A percentile compares a stretch with the other conserved stretches of the same genome.
These are phyloP conservation scores for Fusarium liriodendri DNA, from an alignment of 2,329 filamentous ascomycete genomes.

Conservation along the genomic window DNA sequence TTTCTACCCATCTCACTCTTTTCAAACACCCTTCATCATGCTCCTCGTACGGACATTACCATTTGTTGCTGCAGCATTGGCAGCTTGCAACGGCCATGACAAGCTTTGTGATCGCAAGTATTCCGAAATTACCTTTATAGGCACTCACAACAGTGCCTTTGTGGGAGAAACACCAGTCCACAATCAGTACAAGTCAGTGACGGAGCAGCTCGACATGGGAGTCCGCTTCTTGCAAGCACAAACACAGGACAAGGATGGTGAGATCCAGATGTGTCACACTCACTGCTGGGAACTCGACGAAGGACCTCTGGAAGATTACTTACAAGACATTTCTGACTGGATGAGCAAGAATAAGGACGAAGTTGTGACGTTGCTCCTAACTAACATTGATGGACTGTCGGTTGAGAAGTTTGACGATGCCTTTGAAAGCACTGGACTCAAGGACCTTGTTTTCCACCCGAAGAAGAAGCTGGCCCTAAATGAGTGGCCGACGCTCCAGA, in stretches of 20 bases:
- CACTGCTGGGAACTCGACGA: slow-evolving; percentile 69
- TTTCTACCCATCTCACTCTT: background rate
- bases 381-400: slow-evolving; percentile 69
- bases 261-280: slow-evolving; percentile 73
- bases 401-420: slow-evolving; percentile 65
- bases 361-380: slow-evolving; percentile 72
- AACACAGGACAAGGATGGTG: slow-evolving; percentile 64
- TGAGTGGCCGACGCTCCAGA: slow-evolving; percentile 77
- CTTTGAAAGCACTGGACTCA: slow-evolving; percentile 67
- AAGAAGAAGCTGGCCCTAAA: slow-evolving; percentile 53
- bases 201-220: slow-evolving; percentile 68
- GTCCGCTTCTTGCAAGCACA: slow-evolving; percentile 74
- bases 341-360: slow-evolving; percentile 69
- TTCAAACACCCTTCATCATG: slow-evolving; percentile 13
- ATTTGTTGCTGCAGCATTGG: slow-evolving; percentile 34
- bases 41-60: slow-evolving; percentile 23
- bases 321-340: slow-evolving; percentile 70
- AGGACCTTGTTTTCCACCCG: slow-evolving; percentile 67
- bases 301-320: slow-evolving; percentile 65
- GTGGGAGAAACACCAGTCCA: slow-evolving; percentile 64
- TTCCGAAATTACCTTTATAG: slow-evolving; percentile 70
- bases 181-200: slow-evolving; percentile 71
- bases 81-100: slow-evolving; percentile 67
- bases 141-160: slow-evolving; percentile 75
- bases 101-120: slow-evolving; percentile 68